Evolutionary conservation across 2,329 filamentous ascomycete species (phyloP).

Genomic region (Tolypocladium ophioglossoides): DNA sequence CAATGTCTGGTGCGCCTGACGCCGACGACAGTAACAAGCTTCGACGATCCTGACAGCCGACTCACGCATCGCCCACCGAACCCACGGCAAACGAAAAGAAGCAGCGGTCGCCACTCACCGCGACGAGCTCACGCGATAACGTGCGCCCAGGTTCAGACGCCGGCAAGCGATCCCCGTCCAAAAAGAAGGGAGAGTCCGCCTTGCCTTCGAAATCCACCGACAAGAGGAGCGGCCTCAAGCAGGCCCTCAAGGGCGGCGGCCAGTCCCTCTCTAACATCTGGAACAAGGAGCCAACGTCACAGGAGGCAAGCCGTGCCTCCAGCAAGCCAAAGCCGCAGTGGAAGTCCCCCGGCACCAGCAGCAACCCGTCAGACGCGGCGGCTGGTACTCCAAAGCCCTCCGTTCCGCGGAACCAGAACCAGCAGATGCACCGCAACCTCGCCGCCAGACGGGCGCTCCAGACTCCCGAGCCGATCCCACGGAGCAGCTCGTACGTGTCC

Average conservation of each 20-base stretch:
- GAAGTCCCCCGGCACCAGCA: conserved; percentile 8
- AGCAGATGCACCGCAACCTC: conserved; percentile 1
- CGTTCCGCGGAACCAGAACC: background rate
- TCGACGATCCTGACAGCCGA: background rate
- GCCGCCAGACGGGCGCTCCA: conserved; percentile 4
- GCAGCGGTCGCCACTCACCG: conserved; percentile 23
- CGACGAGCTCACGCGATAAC: conserved; percentile 10
- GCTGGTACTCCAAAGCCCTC: conserved; percentile 6
- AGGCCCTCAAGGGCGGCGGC: conserved; percentile 39
- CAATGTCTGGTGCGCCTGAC: conserved; percentile 1
- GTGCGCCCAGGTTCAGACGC: background rate
- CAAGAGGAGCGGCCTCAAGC: conserved; percentile 22
- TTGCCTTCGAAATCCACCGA: conserved; percentile 9
- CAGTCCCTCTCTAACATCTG: conserved; percentile 37
- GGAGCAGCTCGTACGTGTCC: conserved; percentile 37
- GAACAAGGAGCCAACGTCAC: conserved; percentile 31
- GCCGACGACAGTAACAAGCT: conserved; percentile 7
- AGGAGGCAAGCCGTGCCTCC: conserved; percentile 8
- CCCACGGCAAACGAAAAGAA: conserved; percentile 35
- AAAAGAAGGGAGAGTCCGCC: conserved; percentile 17
- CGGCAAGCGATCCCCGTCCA: conserved; percentile 10
- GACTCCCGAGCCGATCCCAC: conserved; percentile 18
- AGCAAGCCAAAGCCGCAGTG: conserved; percentile 14
- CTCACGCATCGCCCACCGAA: background rate
- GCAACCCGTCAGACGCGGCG: conserved; percentile 1